Evolutionary conservation across 2,329 filamentous ascomycete genomes (phyloP).

Genomic region (Xylaria sp.): DNA sequence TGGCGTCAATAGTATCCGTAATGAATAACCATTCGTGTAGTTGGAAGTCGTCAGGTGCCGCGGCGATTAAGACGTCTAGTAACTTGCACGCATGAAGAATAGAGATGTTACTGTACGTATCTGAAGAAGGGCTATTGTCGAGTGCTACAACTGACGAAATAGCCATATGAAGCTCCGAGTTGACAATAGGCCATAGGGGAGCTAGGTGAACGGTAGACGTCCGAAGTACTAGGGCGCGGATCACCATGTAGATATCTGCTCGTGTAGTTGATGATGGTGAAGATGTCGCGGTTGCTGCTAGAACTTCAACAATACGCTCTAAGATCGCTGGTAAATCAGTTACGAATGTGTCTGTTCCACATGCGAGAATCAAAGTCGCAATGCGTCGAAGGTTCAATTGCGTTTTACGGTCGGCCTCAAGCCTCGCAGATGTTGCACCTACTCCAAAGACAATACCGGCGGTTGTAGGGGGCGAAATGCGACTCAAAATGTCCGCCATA

Average conservation of each 20-base stretch:
- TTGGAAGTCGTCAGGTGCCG: conserved; percentile 95
- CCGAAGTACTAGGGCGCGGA: conserved; percentile 83
- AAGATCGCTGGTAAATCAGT: conserved; percentile 77
- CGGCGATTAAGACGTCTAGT: conserved; percentile 85
- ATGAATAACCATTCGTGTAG: conserved; percentile 98
- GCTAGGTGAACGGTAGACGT: conserved; percentile 83
- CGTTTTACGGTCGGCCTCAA: conserved; percentile 94
- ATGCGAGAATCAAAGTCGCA: conserved; percentile 81
- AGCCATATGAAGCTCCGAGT: conserved; percentile 83
- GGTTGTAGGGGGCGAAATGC: conserved; percentile 85
- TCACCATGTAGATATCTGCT: conserved; percentile 88
- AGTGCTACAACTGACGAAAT: conserved; percentile 78
- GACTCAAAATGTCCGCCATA: conserved; percentile 80
- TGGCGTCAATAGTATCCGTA: conserved; percentile 94
- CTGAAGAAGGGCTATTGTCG: conserved; percentile 70
- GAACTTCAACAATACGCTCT: conserved; percentile 87
- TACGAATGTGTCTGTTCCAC: conserved; percentile 81
- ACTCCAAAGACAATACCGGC: conserved; percentile 99
- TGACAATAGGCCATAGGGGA: conserved; percentile 89
- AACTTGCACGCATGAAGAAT: conserved; percentile 94
- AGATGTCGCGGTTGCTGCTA: conserved; percentile 84
- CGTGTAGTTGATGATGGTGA: conserved; percentile 92
- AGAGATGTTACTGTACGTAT: conserved; percentile 80
- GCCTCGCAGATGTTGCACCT: conserved; percentile 88
- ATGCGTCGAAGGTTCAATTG: conserved; percentile 90